Base-by-base conservation (phyloP, 2,329 filamentous ascomycete species). In the Colletotrichum lupini region DNA sequence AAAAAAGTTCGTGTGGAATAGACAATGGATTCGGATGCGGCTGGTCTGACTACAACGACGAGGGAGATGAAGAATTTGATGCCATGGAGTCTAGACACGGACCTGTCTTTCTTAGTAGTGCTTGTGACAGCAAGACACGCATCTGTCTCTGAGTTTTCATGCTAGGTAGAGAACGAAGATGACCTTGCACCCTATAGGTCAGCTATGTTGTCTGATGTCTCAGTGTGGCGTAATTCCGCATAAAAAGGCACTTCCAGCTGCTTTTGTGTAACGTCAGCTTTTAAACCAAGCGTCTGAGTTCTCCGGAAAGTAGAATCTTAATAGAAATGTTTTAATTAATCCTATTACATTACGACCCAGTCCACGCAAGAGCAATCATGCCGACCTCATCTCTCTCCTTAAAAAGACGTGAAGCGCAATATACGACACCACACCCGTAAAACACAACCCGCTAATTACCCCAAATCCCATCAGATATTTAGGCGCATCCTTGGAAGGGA, bases 401-500 rank as follows among this genome's bases (percentile, higher is more conserved):
- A 72, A 56, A 22, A 72, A 58, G 7, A 68, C 19, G 37, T 72
- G 63, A 6, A 72, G 68, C 19, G 63, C 32, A 42, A 72, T 16
- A 30, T 72, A 72, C 6, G 68, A 67, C 30, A 35, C 68, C n/a
- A 68, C 63, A 12, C 68, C 68, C 4, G 68, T 72, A 22, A 72
- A 67, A 49, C 68, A 80, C 76, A 8, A 76, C 5, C 63, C 68
- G 5, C 68, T 72, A 9, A 72, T 62, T 9, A 68, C 64, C 6
- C 68, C 68, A 77, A 83, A 88, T 62, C 80, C 86, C 78, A 82
- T 83, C 2, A 86, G 76, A 73, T 87, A 87, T 75, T 88, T 86
- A 0, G 88, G 87, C 24, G 80, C 79, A 67, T 89, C 87, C 0
- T 80, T 75, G 0, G 79, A 77, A 0, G 88, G 88, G 78, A 89